Percentiles rank a stretch among this genome's conserved stretches.
Evolutionary conservation across 129 eudicot species (phyloP).

Genomic region (Pittosporum tobira): DNA sequence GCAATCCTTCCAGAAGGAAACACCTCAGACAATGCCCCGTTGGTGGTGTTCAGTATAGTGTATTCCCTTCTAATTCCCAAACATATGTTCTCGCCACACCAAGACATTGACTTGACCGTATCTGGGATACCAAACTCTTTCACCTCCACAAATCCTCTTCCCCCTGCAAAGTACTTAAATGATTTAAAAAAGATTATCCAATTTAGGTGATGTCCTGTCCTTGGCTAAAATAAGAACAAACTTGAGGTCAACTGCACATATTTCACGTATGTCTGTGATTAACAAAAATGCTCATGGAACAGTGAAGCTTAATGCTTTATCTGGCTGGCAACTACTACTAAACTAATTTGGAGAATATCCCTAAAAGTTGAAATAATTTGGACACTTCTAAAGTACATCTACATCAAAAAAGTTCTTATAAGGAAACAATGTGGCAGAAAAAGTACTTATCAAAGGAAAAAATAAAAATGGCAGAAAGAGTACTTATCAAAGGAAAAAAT

Average conservation of each 20-base stretch:
- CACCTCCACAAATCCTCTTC: constrained; percentile 91
- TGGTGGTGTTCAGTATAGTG: constrained; percentile 58
- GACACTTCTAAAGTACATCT: background rate
- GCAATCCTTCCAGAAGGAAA: constrained; percentile 89
- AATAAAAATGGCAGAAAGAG: too few species aligned
- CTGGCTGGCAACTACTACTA: too few species aligned
- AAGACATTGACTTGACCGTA: constrained; percentile 78
- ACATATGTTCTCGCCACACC: constrained; percentile 98
- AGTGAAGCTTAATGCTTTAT: background rate
- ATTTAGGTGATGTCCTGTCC: background rate
- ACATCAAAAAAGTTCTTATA: background rate
- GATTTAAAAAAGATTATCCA: background rate
- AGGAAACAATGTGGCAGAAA: background rate
- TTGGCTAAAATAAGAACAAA: background rate
- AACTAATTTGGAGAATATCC: too few species aligned
- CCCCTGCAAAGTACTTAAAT: constrained; percentile 43
- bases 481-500: too few species aligned
- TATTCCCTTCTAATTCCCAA: constrained; percentile 79
- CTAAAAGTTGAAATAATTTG: background rate
- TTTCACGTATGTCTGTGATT: too few species aligned
- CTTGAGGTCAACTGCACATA: background rate
- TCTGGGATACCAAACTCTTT: constrained; percentile 94
- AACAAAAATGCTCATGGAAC: background rate
- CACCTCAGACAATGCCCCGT: constrained; percentile 67
- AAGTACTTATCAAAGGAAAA: too few species aligned